Conservation (phyloP, 1,284 basidiomycete genomes). For the Ceratobasidium theobromae region DNA sequence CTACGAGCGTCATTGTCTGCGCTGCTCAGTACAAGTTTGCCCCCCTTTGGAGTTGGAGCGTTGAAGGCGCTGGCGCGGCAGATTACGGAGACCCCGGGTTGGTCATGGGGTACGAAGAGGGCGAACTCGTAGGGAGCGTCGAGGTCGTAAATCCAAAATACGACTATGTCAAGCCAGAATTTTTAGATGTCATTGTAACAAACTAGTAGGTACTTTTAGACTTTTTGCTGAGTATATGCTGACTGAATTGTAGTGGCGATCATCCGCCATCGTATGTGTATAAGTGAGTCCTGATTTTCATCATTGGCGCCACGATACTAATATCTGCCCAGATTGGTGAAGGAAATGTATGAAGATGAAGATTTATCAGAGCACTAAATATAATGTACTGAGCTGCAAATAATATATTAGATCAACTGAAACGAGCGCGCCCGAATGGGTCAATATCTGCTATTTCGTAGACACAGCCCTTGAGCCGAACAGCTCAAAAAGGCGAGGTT, state of each 20-base stretch:
- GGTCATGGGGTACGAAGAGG: constrained; percentile 81
- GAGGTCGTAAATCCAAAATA: constrained; percentile 92
- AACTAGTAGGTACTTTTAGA: constrained; percentile 74
- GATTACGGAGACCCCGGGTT: constrained; percentile 86
- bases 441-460: too few species aligned
- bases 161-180: constrained; percentile 90
- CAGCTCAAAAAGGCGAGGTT: too few species aligned
- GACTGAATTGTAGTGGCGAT: constrained; percentile 63
- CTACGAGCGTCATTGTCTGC: constrained; percentile 91
- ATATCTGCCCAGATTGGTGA: constrained; percentile 61
- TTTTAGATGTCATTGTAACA: constrained; percentile 93
- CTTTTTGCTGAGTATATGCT: constrained; percentile 18
- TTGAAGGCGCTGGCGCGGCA: constrained; percentile 74
- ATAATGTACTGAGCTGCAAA: not conserved
- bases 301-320: not conserved
- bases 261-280: constrained; percentile 92
- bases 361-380: constrained; percentile 54
- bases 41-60: constrained; percentile 89
- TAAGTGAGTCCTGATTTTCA: constrained; percentile 50
- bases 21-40: constrained; percentile 96
- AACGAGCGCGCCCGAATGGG: too few species aligned
- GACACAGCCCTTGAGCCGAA: too few species aligned
- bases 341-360: constrained; percentile 91
- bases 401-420: constrained; percentile 1
- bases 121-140: constrained; percentile 74